Evolutionary conservation across 2,329 filamentous ascomycete species (phyloP), one percentile per base, ranked within the genome.

Genomic region (Sphaerostilbella broomeana): DNA sequence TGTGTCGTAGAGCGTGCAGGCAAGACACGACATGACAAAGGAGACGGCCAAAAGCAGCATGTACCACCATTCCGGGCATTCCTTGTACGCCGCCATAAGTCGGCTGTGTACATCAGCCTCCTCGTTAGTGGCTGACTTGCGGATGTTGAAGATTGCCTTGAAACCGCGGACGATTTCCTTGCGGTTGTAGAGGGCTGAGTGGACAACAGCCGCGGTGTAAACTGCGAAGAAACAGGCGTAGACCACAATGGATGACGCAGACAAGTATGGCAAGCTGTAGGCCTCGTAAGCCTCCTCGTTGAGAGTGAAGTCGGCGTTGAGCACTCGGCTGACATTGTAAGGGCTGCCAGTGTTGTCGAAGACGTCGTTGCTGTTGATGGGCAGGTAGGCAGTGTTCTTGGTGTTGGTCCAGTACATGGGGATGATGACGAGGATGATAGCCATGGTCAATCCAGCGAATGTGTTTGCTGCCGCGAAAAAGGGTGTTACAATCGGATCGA

Each of bases 1-100:
- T 2, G 72, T 74, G 2, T 66, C 63, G 69, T 70, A 75, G 19
- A 56, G 59, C 7, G 62, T 65, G 8, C 65, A 64, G 8, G 50
- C 49, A n/a, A 53, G 25, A n/a, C 49, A 50, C 4, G 51, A 51
- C 4, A 73, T 61, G 25, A 50, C 58, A 40, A 74, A 70, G 2
- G 70, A 71, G 9, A 69, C 47, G 35, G 51, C 62, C 10, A 73
- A 48, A 61, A 73, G 68, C 47, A 64, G 42, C 31, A 60, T 30
- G 50, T 75, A 75, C 70, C 71, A 75, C 69, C 70, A 73, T 47
- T 73, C 73, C 65, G 7, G 74, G 64, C 38, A 81, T 41, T 61
- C 58, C 3, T 49, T 50, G 28, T 61, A 61, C 1, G 41, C 48
- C 13, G 49, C 35, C 58, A 59, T 61, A 13, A 62, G 49, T 1